phyloP scores from a whole-genome alignment of 2,329 filamentous ascomycete species.

The Aspergillus persii region DNA sequence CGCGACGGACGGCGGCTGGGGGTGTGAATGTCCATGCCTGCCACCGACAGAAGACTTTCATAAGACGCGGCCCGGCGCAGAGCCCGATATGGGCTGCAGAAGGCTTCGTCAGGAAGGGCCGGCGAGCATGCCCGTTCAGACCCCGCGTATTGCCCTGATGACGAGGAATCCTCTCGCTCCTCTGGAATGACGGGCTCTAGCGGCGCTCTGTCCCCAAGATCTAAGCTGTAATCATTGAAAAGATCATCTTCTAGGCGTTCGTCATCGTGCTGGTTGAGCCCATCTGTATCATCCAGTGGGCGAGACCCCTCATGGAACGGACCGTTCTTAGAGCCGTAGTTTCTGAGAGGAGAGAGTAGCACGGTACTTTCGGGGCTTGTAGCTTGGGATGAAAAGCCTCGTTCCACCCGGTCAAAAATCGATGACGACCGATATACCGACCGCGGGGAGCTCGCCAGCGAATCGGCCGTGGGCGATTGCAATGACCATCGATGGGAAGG shows the following conservation, averaged over 20 bases:
- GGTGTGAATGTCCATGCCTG: conserved; percentile 86
- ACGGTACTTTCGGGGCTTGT: conserved; percentile 78
- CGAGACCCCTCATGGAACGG: conserved; percentile 57
- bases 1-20: conserved; percentile 74
- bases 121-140: conserved; percentile 12
- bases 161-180: conserved; percentile 35
- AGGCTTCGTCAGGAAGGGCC: conserved; percentile 20
- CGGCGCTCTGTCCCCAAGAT: conserved; percentile 17
- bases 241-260: conserved; percentile 15
- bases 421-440: conserved; percentile 70
- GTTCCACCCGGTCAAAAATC: conserved; percentile 72
- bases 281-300: conserved; percentile 20
- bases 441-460: conserved; percentile 75
- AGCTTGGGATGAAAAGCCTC: conserved; percentile 65
- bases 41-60: conserved; percentile 83
- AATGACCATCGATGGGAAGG: conserved; percentile 38
- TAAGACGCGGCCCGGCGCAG: conserved; percentile 72
- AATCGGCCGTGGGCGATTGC: conserved; percentile 52
- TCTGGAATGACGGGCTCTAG: conserved; percentile 39
- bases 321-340: conserved; percentile 58
- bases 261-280: conserved; percentile 8
- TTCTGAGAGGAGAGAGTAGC: conserved; percentile 62
- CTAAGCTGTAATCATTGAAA: conserved; percentile 19
- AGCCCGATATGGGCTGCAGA: conserved; percentile 35
- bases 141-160: conserved; percentile 15